phyloP scores from a whole-genome alignment of 169 alveolate species.

The Plasmodium blacklocki region DNA sequence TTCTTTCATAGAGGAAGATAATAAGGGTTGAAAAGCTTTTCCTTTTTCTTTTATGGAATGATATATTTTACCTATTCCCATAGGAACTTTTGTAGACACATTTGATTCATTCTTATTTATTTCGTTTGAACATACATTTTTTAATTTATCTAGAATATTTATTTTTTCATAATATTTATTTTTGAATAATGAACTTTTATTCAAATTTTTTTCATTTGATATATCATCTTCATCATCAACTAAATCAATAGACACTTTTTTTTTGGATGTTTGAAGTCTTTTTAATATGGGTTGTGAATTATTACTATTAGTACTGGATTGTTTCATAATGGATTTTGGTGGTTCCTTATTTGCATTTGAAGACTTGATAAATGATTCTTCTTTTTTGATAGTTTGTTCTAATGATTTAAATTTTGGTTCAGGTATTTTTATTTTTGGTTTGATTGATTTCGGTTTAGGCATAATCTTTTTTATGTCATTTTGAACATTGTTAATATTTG shows the following conservation, averaged over 20 bases:
- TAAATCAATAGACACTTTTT: background rate
- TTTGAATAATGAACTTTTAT: background rate
- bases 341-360: background rate
- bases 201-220: background rate
- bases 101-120: background rate
- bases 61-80: constrained; percentile 6
- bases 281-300: background rate
- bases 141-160: constrained; percentile 5
- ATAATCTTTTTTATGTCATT: background rate
- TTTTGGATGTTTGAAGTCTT: background rate
- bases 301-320: background rate
- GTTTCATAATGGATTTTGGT: constrained; percentile 3
- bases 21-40: background rate
- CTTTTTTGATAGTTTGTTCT: constrained; percentile 4
- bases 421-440: background rate
- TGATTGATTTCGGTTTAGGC: background rate
- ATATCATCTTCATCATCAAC: background rate
- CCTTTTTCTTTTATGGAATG: background rate
- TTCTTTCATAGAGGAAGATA: background rate
- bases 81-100: background rate
- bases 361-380: background rate
- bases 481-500: constrained; percentile 1
- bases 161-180: constrained; percentile 12
- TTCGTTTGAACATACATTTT: background rate
- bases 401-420: constrained; percentile 10